Conservation (phyloP, 176 grass and related monocot genomes). For the Oryza meyeriana region DNA sequence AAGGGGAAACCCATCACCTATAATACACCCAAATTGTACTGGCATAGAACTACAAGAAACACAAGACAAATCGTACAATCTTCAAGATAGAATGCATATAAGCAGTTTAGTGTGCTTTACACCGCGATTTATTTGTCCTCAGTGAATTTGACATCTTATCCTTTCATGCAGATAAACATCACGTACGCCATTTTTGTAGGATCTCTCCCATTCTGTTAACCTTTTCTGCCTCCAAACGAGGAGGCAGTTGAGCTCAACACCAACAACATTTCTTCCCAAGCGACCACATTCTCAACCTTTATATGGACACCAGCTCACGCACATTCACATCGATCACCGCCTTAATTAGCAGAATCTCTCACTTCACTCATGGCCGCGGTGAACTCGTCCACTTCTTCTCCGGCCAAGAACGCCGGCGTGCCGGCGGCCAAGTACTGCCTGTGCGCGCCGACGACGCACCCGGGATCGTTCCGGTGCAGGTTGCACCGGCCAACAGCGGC, state of each 20-base stretch:
- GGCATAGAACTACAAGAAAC: background rate
- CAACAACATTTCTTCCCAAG: background rate
- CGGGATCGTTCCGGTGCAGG: conserved; percentile 72
- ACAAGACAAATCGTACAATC: background rate
- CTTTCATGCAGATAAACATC: background rate
- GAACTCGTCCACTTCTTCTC: conserved; percentile 28
- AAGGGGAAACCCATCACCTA: no score
- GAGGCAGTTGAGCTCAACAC: conserved; percentile 3
- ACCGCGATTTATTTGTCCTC: background rate
- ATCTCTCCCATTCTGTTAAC: background rate
- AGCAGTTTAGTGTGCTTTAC: background rate
- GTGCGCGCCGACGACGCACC: conserved; percentile 69
- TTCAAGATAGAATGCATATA: background rate
- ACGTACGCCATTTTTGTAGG: conserved; percentile 20
- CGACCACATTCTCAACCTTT: background rate
- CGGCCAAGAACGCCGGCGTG: background rate
- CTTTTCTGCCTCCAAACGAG: conserved; percentile 7
- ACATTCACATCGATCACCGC: background rate
- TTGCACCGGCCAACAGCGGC: conserved; percentile 39
- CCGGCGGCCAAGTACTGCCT: conserved; percentile 44
- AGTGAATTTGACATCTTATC: background rate
- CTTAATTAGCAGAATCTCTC: background rate
- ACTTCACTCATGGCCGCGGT: conserved; percentile 11
- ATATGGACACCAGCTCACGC: background rate
- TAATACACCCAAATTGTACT: no score